Evolutionary conservation across 306 rosid genomes (phyloP).

Genomic region (Elaeagnus macrophylla): DNA sequence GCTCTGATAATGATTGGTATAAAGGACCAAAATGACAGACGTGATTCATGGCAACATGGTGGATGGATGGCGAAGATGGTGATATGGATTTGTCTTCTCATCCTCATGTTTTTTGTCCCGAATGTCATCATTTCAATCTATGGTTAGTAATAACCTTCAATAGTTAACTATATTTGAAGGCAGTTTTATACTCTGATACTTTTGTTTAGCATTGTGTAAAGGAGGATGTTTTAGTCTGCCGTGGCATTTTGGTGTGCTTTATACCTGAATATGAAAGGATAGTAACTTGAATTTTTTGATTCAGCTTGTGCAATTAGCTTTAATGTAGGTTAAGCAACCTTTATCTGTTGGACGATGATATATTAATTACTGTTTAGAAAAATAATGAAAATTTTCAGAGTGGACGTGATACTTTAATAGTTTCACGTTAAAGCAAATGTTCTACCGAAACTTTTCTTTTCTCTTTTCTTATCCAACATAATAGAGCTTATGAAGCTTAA

Average conservation of each 20-base stretch:
- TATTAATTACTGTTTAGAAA: too few species aligned
- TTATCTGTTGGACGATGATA: too few species aligned
- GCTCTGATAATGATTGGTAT: conserved; percentile 69
- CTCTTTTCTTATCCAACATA: too few species aligned
- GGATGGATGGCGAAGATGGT: conserved; percentile 55
- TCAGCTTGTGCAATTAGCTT: neutral
- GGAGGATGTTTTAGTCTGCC: neutral
- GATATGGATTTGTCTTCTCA: conserved; percentile 51
- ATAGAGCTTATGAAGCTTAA: too few species aligned
- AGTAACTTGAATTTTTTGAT: neutral
- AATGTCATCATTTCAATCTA: conserved; percentile 21
- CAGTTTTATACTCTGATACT: neutral
- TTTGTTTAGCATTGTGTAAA: conserved; percentile 7
- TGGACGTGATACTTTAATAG: too few species aligned
- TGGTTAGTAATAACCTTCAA: conserved; percentile 37
- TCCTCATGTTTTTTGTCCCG: conserved; percentile 60
- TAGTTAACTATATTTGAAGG: conserved; percentile 7
- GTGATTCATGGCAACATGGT: conserved; percentile 77
- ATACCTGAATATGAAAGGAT: neutral
- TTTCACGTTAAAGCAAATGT: too few species aligned
- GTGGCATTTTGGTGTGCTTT: neutral
- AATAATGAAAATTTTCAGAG: too few species aligned
- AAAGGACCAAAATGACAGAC: conserved; percentile 60
- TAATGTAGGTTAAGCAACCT: too few species aligned
- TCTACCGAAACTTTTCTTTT: too few species aligned